These are phyloP conservation scores for Populus hybrid DNA, from an alignment of 441 rosid genomes.

Conservation along the genomic window DNA sequence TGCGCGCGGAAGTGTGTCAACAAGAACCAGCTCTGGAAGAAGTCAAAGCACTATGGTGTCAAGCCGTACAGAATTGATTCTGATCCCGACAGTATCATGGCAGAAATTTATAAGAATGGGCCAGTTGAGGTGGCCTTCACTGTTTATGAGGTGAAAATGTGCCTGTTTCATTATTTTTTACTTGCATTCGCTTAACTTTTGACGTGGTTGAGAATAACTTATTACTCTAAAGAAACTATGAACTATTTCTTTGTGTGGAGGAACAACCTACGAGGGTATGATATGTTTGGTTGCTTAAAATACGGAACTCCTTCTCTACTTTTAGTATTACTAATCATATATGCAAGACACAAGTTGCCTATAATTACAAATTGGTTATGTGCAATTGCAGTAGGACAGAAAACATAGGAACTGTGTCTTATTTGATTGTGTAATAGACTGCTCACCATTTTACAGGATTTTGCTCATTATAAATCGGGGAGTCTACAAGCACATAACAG, in stretches of 20 bases:
- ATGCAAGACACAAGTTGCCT: conserved; percentile 1
- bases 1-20: conserved; percentile 70
- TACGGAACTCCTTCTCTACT: not conserved
- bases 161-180: conserved; percentile 5
- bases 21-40: conserved; percentile 70
- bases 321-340: not conserved
- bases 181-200: conserved; percentile 6
- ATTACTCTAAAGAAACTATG: not conserved
- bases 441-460: conserved; percentile 53
- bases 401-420: too few species aligned
- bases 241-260: not conserved
- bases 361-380: not conserved
- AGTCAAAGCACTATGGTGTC: conserved; percentile 74
- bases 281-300: not conserved
- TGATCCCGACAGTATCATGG: conserved; percentile 71
- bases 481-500: conserved; percentile 77
- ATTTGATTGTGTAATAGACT: too few species aligned
- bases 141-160: conserved; percentile 71
- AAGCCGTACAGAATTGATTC: conserved; percentile 64
- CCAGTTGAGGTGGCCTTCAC: conserved; percentile 91
- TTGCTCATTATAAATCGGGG: conserved; percentile 93
- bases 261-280: not conserved
- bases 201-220: not conserved
- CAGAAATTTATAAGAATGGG: conserved; percentile 76
- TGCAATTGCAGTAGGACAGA: not conserved